Evolutionary conservation across 176 grass and related monocot genomes (phyloP), one percentile per base, ranked within the genome.

Genomic region (Oryza officinalis): DNA sequence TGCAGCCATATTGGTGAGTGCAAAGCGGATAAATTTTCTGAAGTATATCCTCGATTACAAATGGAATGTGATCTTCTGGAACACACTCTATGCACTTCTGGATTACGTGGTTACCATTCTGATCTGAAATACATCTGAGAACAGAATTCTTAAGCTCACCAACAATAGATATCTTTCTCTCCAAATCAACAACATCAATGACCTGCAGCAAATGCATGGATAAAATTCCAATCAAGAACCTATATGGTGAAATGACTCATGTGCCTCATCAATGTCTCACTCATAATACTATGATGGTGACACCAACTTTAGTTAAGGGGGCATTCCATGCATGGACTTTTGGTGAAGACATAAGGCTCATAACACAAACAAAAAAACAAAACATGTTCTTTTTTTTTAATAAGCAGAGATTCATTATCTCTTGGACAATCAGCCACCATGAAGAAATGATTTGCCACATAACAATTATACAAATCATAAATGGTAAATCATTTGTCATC

Each of bases 11-110:
- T 78, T 94, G 96, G 63, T 99, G 96, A 66, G 85, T 94, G 11
- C 91, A 99, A 37, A 99, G 80, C 63, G 66, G 30, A 71, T 85
- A 82, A 61, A 92, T 88, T 87, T 99, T 81, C 5, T 84, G 69
- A 80, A 90, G 92, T 80, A 96, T 92, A 69, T 91, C 81, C 28
- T 87, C 87, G 46, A 94, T 86, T 23, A 99, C 92, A 87, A 96
- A 99, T 2, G 76, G 69, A 76, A 99, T 99, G 54, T n/a, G 82
- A 52, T 94, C 86, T 86, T 99, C 91, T 46, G 91, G 96, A 76
- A 99, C 87, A 87, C 96, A 90, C 80, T 99, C 96, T 59, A 99
- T 99, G 85, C 96, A 99, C 74, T 99, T 99, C 74, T 99, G 96
- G 75, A 95, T 93, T 68, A 98, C 96, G 84, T 98, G 96, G 65